Conservation (phyloP, 176 grass and related monocot genomes). For the Oryza rufipogon region DNA sequence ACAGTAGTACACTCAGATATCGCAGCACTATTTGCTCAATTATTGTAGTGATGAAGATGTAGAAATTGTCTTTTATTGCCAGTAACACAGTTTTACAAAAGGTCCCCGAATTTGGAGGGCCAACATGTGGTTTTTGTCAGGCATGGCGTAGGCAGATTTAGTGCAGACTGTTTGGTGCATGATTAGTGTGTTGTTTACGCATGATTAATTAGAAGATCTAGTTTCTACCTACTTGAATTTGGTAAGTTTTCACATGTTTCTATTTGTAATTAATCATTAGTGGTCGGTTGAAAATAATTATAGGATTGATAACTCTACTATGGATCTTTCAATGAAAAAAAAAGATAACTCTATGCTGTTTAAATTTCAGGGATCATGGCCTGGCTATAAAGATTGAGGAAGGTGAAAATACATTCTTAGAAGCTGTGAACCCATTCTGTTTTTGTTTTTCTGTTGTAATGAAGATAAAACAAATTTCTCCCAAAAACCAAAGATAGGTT, state of each 20-base stretch:
- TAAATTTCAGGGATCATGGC: neutral
- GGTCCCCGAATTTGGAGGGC: neutral
- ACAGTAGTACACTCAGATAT: conserved; percentile 10
- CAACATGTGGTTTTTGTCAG: neutral
- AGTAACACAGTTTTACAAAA: conserved; percentile 18
- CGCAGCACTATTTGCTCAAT: neutral
- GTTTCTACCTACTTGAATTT: neutral
- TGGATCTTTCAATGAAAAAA: no score
- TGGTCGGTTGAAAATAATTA: neutral
- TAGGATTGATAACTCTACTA: neutral
- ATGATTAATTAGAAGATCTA: neutral
- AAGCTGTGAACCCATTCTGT: neutral
- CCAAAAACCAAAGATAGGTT: neutral
- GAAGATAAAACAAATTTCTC: neutral
- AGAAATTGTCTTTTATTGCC: conserved; percentile 5
- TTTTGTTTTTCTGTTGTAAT: neutral
- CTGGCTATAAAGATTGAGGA: neutral
- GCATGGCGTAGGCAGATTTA: conserved; percentile 5
- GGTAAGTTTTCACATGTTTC: neutral
- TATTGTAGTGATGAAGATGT: conserved; percentile 18
- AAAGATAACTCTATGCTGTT: neutral
- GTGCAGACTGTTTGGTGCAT: neutral
- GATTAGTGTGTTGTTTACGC: neutral
- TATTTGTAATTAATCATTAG: neutral
- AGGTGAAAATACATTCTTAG: neutral